Evolutionary conservation across 1,284 basidiomycete species (phyloP).

Genomic region (Cryptococcus sp.): DNA sequence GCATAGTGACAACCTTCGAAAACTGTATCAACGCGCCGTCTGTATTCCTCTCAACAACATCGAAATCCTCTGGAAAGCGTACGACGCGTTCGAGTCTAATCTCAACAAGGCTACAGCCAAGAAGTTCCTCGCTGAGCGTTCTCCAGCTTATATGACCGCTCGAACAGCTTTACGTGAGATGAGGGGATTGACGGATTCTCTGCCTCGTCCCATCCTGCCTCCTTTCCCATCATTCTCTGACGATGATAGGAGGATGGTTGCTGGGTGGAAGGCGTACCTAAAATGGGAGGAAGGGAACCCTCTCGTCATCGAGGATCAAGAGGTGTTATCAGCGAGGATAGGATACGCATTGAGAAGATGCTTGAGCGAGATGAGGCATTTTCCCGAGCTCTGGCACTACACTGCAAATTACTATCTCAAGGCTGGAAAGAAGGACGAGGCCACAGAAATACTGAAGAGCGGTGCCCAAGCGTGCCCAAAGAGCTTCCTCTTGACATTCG

Average conservation of each 20-base stretch:
- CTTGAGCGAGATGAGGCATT: constrained; percentile 87
- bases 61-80: constrained; percentile 91
- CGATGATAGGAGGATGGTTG: constrained; percentile 71
- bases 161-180: constrained; percentile 84
- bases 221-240: constrained; percentile 71
- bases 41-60: constrained; percentile 92
- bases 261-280: constrained; percentile 86
- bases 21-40: constrained; percentile 89
- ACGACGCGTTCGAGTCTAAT: constrained; percentile 88
- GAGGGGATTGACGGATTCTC: constrained; percentile 63
- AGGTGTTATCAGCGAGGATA: constrained; percentile 68
- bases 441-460: constrained; percentile 72
- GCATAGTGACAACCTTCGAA: constrained; percentile 89
- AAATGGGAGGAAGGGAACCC: constrained; percentile 97
- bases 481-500: constrained; percentile 85
- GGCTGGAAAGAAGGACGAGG: constrained; percentile 79
- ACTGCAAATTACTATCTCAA: constrained; percentile 77
- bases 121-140: constrained; percentile 85
- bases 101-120: constrained; percentile 94
- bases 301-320: constrained; percentile 77
- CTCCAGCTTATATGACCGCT: constrained; percentile 89
- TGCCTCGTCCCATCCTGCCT: constrained; percentile 68
- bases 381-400: constrained; percentile 95
- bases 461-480: constrained; percentile 87
- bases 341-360: constrained; percentile 79